These are phyloP conservation scores for Neonectria hederae DNA, from an alignment of 2,329 filamentous ascomycete species.

Conservation along the genomic window DNA sequence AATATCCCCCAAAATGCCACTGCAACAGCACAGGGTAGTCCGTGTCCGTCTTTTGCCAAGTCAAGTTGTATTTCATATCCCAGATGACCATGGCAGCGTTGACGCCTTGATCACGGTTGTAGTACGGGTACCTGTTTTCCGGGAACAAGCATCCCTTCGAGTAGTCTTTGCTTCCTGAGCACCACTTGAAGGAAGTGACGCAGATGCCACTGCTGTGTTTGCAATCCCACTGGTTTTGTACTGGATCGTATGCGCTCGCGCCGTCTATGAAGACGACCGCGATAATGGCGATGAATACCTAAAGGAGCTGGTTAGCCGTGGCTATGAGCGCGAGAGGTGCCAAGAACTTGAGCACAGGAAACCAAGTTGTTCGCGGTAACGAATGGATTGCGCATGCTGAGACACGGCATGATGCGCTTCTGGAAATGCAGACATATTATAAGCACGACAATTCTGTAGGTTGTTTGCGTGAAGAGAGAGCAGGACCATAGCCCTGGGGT, in stretches of 20 bases:
- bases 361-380: background rate
- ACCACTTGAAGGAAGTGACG: slow-evolving; percentile 35
- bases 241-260: slow-evolving; percentile 17
- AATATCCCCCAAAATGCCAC: slow-evolving; percentile 19
- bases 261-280: slow-evolving; percentile 1
- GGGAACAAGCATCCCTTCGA: slow-evolving; percentile 24
- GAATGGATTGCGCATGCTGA: background rate
- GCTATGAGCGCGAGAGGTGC: background rate
- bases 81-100: slow-evolving; percentile 31
- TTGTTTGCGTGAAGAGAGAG: background rate
- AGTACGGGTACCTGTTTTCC: slow-evolving; percentile 12
- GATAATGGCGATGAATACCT: slow-evolving; percentile 12
- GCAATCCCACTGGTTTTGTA: slow-evolving; percentile 29
- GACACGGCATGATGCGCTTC: background rate
- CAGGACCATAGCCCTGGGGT: background rate
- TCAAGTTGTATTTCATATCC: slow-evolving; percentile 26
- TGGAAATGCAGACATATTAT: background rate
- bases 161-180: slow-evolving; percentile 23
- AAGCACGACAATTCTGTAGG: background rate
- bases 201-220: slow-evolving; percentile 25
- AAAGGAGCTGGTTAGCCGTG: slow-evolving; percentile 3
- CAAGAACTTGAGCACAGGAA: background rate
- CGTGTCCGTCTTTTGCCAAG: slow-evolving; percentile 29
- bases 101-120: slow-evolving; percentile 7
- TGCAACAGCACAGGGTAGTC: slow-evolving; percentile 24